phyloP scores from a whole-genome alignment of 768 basidiomycete species.

The Leccinum truebloodii region DNA sequence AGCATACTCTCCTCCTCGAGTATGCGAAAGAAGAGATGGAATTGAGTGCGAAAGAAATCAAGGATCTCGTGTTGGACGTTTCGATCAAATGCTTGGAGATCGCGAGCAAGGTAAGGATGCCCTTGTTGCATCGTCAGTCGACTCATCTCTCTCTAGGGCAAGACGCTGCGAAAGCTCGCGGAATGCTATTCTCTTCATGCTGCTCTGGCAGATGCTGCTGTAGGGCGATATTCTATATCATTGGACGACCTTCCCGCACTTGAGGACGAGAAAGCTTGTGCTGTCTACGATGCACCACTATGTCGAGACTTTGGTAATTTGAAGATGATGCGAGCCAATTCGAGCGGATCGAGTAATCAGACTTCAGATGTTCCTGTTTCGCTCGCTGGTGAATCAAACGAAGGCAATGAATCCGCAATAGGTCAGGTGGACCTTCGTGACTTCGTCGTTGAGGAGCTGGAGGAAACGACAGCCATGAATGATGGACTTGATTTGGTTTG shows the following conservation, averaged over 20 bases:
- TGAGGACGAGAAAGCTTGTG: slow-evolving; percentile 49
- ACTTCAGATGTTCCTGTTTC: slow-evolving; percentile 4
- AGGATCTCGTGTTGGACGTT: slow-evolving; percentile 57
- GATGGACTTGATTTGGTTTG: slow-evolving; percentile 31
- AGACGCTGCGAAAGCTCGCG: slow-evolving; percentile 59
- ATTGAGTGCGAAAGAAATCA: slow-evolving; percentile 43
- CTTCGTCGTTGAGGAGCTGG: slow-evolving; percentile 18
- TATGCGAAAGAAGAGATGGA: slow-evolving; percentile 48
- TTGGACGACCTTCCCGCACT: slow-evolving; percentile 57
- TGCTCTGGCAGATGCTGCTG: slow-evolving; percentile 45
- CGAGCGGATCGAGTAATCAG: slow-evolving; percentile 16
- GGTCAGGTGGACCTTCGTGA: slow-evolving; percentile 20
- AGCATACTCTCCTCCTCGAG: slow-evolving; percentile 49
- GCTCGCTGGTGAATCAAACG: slow-evolving; percentile 12
- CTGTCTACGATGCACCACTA: slow-evolving; percentile 48
- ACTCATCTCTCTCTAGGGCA: slow-evolving; percentile 48
- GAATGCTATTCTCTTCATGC: slow-evolving; percentile 49
- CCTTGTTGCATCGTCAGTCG: not conserved
- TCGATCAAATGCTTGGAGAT: slow-evolving; percentile 59
- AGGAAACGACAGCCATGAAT: slow-evolving; percentile 9
- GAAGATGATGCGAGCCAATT: slow-evolving; percentile 30
- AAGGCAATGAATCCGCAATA: slow-evolving; percentile 11
- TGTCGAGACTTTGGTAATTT: slow-evolving; percentile 52
- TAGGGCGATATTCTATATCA: slow-evolving; percentile 51
- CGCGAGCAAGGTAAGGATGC: slow-evolving; percentile 45